Conservation (phyloP, 306 rosid species). For the Hippophae gyantsensis region DNA sequence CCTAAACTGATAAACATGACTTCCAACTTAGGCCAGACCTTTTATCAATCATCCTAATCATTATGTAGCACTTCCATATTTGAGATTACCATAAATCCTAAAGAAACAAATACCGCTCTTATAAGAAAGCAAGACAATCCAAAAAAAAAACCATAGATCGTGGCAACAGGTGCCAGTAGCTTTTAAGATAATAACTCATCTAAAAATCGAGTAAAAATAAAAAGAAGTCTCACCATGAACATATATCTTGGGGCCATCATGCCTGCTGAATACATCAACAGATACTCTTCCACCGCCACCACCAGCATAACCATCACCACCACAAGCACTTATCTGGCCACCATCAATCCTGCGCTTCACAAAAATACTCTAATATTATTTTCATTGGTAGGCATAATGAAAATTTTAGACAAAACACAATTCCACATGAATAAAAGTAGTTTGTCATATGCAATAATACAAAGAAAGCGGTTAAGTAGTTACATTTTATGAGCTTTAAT, state of each 20-base stretch:
- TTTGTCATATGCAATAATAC: not conserved
- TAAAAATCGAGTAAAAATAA: not conserved
- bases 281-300: slow-evolving; percentile 66
- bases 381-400: too few relatives aligned
- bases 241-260: slow-evolving; percentile 40
- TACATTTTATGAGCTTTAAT: slow-evolving; percentile 84
- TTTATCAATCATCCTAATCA: too few relatives aligned
- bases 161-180: not conserved
- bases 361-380: not conserved
- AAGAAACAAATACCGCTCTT: too few relatives aligned
- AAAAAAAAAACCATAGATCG: too few relatives aligned
- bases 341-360: slow-evolving; percentile 45
- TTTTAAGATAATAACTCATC: not conserved
- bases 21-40: too few relatives aligned
- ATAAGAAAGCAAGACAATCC: too few relatives aligned
- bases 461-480: slow-evolving; percentile 14
- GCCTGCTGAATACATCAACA: slow-evolving; percentile 57
- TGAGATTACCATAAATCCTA: too few relatives aligned
- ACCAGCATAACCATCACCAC: slow-evolving; percentile 52
- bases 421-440: too few relatives aligned
- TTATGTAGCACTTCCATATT: too few relatives aligned
- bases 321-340: slow-evolving; percentile 57
- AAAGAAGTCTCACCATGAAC: slow-evolving; percentile 42
- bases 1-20: too few relatives aligned
- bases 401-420: too few relatives aligned